These are phyloP conservation scores for Flaveria trinervia DNA, from an alignment of 129 eudicot genomes.

Conservation along the genomic window DNA sequence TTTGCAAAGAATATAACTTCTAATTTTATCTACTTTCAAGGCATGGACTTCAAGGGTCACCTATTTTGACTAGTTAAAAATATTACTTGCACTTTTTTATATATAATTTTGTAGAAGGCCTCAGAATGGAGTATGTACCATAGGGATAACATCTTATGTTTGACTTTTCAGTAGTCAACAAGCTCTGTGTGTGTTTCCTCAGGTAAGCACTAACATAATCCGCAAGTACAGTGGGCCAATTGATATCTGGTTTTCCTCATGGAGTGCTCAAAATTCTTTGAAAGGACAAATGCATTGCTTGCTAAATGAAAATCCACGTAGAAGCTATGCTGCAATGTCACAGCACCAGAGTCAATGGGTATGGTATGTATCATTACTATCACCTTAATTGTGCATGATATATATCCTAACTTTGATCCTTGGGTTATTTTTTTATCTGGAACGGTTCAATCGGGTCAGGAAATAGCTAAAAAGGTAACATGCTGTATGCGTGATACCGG, in stretches of 20 bases:
- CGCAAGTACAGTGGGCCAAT: conserved; percentile 86
- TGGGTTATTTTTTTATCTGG: background rate
- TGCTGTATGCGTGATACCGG: background rate
- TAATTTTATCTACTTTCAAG: background rate
- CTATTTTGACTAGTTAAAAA: background rate
- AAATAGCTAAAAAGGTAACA: background rate
- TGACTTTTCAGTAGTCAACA: conserved; percentile 8
- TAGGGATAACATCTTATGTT: background rate
- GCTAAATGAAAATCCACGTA: conserved; percentile 63
- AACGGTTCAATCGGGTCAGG: background rate
- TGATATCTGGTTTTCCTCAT: conserved; percentile 76
- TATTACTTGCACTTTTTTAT: background rate
- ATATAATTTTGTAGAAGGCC: conserved; percentile 11
- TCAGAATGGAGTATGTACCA: background rate
- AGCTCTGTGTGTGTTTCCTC: conserved; percentile 25
- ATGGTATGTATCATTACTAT: conserved; percentile 52
- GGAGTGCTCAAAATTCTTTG: conserved; percentile 31
- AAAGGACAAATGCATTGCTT: conserved; percentile 54
- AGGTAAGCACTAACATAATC: conserved; percentile 76
- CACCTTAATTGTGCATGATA: background rate
- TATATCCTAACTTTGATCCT: background rate
- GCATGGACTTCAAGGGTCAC: background rate
- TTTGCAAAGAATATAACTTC: background rate
- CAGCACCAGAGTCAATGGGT: conserved; percentile 93
- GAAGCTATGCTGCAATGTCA: conserved; percentile 82